Conservation (phyloP, 1,139 yeast species). For the Kodamaea sp. region DNA sequence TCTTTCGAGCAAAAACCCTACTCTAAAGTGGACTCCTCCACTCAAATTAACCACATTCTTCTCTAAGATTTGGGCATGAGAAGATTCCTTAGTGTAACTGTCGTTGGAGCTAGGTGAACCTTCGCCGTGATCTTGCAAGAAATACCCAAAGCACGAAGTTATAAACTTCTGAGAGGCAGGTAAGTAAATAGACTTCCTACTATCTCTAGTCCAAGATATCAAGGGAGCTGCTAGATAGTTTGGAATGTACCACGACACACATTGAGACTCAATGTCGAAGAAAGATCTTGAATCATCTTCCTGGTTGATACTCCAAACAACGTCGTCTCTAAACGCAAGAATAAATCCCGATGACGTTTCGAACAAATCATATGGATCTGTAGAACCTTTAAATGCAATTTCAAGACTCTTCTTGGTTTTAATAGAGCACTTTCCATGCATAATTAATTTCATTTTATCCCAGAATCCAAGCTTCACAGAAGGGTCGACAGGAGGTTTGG, state of each 20-base stretch:
- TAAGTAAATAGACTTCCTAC: slow-evolving; percentile 42
- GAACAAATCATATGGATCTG: slow-evolving; percentile 47
- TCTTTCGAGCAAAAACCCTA: slow-evolving; percentile 63
- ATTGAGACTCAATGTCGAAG: slow-evolving; percentile 38
- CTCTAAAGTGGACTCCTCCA: slow-evolving; percentile 60
- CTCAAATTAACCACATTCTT: slow-evolving; percentile 57
- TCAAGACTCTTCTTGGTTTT: slow-evolving; percentile 46
- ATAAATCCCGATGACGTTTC: slow-evolving; percentile 43
- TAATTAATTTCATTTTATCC: slow-evolving; percentile 53
- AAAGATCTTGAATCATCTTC: slow-evolving; percentile 41
- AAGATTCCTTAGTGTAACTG: slow-evolving; percentile 10
- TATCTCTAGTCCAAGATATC: slow-evolving; percentile 60
- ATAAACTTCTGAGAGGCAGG: slow-evolving; percentile 47
- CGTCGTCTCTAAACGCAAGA: slow-evolving; percentile 38
- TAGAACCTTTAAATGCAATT: slow-evolving; percentile 51
- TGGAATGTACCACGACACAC: slow-evolving; percentile 53
- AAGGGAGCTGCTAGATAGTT: slow-evolving; percentile 62
- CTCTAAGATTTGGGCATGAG: slow-evolving; percentile 38
- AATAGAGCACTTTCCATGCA: slow-evolving; percentile 49
- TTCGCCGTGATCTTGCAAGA: slow-evolving; percentile 30
- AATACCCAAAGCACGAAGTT: slow-evolving; percentile 53
- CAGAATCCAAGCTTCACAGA: slow-evolving; percentile 57
- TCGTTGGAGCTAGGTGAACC: slow-evolving; percentile 10
- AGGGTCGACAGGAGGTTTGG: slow-evolving; percentile 77
- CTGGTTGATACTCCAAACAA: slow-evolving; percentile 42